These are phyloP conservation scores for Microdochium nivale DNA, from an alignment of 2,329 filamentous ascomycete species.

Conservation along the genomic window DNA sequence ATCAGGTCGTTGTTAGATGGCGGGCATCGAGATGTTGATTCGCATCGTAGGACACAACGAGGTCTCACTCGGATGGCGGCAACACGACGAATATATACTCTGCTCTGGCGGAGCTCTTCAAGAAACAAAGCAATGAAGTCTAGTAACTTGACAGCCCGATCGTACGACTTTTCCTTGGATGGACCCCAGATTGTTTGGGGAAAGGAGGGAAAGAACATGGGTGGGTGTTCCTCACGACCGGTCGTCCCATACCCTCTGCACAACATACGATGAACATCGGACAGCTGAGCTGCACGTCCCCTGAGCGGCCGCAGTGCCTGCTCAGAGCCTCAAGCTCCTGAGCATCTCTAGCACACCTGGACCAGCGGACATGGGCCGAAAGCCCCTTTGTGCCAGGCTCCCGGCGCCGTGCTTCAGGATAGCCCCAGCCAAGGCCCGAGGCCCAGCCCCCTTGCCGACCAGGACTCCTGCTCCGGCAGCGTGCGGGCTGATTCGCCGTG, in stretches of 20 bases:
- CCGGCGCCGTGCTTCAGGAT: not conserved
- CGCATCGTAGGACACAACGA: no score
- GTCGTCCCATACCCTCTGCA: not conserved
- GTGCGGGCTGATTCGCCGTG: not conserved
- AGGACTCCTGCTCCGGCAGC: not conserved
- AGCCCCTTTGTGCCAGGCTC: not conserved
- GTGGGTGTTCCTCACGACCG: not conserved
- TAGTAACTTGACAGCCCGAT: conserved; percentile 9
- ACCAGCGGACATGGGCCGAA: no score
- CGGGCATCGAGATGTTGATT: no score
- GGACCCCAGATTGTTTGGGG: conserved; percentile 2
- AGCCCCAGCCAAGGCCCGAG: not conserved
- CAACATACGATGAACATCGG: not conserved
- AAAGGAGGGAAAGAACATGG: not conserved
- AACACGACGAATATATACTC: not conserved
- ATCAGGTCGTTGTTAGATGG: no score
- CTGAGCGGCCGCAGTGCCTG: no score
- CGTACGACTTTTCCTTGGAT: conserved; percentile 12
- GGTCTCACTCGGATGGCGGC: no score
- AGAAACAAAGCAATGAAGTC: conserved; percentile 9
- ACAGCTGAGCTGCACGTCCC: no score
- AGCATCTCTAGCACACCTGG: no score
- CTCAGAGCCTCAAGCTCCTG: not conserved
- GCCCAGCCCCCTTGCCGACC: not conserved
- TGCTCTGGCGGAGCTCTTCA: conserved; percentile 7